A percentile compares a stretch with the other conserved stretches of the same genome.
These are phyloP conservation scores for Pseudozyma sp. DNA, from an alignment of 1,284 basidiomycete species.

Conservation along the genomic window DNA sequence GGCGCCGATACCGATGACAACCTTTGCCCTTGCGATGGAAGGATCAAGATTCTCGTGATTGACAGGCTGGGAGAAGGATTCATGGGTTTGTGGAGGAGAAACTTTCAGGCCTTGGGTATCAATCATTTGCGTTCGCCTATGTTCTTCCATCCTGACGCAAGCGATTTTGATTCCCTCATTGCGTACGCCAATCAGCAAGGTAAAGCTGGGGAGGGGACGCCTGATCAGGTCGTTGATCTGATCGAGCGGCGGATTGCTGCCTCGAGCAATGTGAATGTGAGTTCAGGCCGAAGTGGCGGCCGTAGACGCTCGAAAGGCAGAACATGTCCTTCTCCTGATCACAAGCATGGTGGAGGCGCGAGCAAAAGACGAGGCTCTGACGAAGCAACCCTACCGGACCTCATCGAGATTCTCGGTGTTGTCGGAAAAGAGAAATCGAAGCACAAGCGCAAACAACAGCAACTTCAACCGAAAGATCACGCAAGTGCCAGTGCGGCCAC, in stretches of 20 bases:
- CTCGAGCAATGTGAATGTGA: not conserved
- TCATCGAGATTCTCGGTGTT: constrained; percentile 67
- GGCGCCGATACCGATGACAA: constrained; percentile 4
- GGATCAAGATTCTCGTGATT: constrained; percentile 57
- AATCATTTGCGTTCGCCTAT: constrained; percentile 69
- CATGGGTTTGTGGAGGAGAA: constrained; percentile 52
- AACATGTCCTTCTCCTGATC: not conserved
- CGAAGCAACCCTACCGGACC: constrained; percentile 40
- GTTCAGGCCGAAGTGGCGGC: not conserved
- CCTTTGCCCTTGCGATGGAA: constrained; percentile 33
- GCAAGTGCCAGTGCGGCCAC: constrained; percentile 9
- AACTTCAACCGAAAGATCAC: constrained; percentile 12
- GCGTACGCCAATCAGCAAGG: constrained; percentile 60
- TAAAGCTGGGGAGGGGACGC: constrained; percentile 24
- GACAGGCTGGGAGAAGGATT: constrained; percentile 61
- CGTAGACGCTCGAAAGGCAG: constrained; percentile 8
- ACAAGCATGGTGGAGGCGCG: not conserved
- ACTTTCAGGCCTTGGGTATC: constrained; percentile 55
- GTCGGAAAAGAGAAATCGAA: constrained; percentile 69
- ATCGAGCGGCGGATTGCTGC: constrained; percentile 23
- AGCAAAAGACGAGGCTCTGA: not conserved
- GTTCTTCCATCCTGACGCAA: constrained; percentile 69
- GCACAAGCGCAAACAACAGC: constrained; percentile 67
- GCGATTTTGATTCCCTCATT: constrained; percentile 68
- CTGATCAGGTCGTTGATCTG: constrained; percentile 31